Evolutionary conservation across 192 early-diverging fungal genomes (phyloP).

Genomic region (Diversispora epigaea): DNA sequence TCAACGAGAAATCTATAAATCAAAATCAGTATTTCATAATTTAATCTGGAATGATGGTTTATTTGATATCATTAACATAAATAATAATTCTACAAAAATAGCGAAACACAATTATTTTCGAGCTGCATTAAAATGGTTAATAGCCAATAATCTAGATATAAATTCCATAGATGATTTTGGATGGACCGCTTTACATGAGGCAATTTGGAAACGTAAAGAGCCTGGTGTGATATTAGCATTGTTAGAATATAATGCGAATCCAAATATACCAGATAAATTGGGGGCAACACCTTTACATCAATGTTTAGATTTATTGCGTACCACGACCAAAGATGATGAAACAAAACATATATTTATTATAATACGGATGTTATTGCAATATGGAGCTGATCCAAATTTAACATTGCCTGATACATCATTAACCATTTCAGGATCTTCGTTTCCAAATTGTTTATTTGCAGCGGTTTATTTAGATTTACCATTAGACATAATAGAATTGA

Average conservation of each 20-base stretch:
- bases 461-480: slow-evolving; percentile 11
- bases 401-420: neutral
- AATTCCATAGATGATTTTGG: slow-evolving; percentile 7
- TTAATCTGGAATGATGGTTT: slow-evolving; percentile 14
- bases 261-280: slow-evolving; percentile 6
- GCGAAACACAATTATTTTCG: slow-evolving; percentile 6
- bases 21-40: slow-evolving; percentile 2
- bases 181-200: slow-evolving; percentile 15
- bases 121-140: slow-evolving; percentile 3
- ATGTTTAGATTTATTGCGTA: slow-evolving; percentile 7
- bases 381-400: slow-evolving; percentile 12
- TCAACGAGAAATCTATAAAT: neutral
- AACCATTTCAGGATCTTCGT: slow-evolving; percentile 2
- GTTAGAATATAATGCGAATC: slow-evolving; percentile 13
- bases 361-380: slow-evolving; percentile 2
- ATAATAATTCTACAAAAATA: neutral
- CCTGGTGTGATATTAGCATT: slow-evolving; percentile 7
- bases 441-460: slow-evolving; percentile 22
- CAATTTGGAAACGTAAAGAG: slow-evolving; percentile 21
- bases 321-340: neutral
- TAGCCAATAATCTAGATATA: neutral
- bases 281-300: slow-evolving; percentile 8
- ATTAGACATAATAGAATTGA: slow-evolving; percentile 16
- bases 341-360: neutral
- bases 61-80: neutral